Evolutionary conservation across 441 rosid species (phyloP), one percentile per base, ranked within the genome.

Genomic region (Brassica hybrid): DNA sequence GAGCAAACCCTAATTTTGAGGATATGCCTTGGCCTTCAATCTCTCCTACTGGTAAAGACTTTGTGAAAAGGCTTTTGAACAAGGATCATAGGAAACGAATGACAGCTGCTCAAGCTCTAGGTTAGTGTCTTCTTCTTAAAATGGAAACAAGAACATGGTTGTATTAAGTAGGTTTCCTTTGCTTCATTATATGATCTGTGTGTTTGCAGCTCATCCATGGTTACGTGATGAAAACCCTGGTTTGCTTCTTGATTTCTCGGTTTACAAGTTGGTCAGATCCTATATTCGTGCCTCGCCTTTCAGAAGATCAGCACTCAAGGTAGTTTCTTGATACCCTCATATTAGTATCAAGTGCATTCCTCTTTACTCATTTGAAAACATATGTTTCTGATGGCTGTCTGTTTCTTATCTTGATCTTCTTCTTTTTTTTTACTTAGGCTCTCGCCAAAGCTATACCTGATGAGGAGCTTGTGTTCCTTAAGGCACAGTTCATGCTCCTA

Each of bases 51-150:
- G 94, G 89, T 67, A 88, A 83, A 75, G 91, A 90, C 73, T 89
- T 89, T 64, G 90, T 87, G 57, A 85, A 81, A 79, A 84, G 92
- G 79, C 87, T 87, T 76, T 76, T 88, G 75, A 90, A 83, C 69
- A 90, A 88, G 85, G 94, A 88, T 62, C 86, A 86, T 66, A 87
- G 94, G 83, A 90, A 87, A 84, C 85, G 94, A 84, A 84, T 88
- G 92, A 87, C 91, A 18, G 90, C 92, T 41, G 85, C 84, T 36
- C 92, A 88, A 83, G 91, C 91, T 75, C 77, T 88, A 71, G 80
- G 91, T 88, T 81, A 77, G 81, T 45, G 0, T 1, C 76, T n/a
- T 69, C 27, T 54, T 57, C 38, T 41, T 73, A 79, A 63, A 71
- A 64, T 30, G 63, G 71, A 64, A 70, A 50, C 75, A 75, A 23